A percentile compares a stretch with the other conserved stretches of the same genome.
These are phyloP conservation scores for Chlorella ohadii DNA, from an alignment of 139 green algal genomes.

Conservation along the genomic window DNA sequence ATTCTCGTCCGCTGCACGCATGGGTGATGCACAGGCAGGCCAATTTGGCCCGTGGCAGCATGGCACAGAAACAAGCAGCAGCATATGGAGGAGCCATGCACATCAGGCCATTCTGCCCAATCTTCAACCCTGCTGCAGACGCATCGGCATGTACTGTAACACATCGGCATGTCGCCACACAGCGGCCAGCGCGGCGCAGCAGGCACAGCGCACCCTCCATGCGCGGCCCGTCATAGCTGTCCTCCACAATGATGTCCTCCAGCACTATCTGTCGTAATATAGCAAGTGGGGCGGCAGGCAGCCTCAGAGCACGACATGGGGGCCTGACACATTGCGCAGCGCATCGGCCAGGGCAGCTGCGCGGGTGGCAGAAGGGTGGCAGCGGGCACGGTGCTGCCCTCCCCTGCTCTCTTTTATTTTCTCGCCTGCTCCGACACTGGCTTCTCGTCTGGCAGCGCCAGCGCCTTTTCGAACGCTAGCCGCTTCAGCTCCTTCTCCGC, in stretches of 20 bases:
- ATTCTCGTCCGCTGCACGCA: constrained; percentile 53
- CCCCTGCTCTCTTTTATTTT: background rate
- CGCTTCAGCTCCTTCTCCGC: constrained; percentile 93
- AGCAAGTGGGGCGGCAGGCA: background rate
- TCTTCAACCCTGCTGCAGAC: background rate
- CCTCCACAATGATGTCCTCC: constrained; percentile 81
- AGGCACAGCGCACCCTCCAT: constrained; percentile 68
- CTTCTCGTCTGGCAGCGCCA: constrained; percentile 69
- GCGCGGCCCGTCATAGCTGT: constrained; percentile 83
- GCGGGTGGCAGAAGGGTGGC: no score
- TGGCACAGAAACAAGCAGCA: no score
- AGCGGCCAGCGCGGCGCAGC: background rate
- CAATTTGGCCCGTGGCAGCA: no score
- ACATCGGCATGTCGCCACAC: no score
- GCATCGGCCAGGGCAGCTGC: no score
- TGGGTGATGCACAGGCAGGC: background rate
- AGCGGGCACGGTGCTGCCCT: no score
- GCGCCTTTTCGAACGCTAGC: constrained; percentile 88
- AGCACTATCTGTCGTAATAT: constrained; percentile 65
- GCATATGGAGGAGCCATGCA: no score
- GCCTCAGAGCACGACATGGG: no score
- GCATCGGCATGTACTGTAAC: no score
- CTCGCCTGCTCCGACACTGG: background rate
- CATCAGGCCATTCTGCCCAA: no score
- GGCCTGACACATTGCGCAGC: no score